phyloP scores from a whole-genome alignment of 140 eudicot genomes.

The Bidens hawaiensis region DNA sequence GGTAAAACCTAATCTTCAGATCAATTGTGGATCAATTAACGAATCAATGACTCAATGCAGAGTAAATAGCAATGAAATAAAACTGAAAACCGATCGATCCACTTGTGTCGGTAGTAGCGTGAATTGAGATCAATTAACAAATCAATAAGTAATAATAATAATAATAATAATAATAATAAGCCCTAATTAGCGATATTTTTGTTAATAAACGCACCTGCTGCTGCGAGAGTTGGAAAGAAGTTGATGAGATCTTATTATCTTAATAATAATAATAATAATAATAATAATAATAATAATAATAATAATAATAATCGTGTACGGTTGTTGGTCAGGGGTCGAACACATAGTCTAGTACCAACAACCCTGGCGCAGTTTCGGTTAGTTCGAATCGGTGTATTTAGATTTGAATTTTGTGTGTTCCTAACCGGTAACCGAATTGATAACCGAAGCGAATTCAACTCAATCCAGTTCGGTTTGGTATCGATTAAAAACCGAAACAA shows the following conservation, averaged over 20 bases:
- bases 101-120: background rate
- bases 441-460: too few relatives aligned
- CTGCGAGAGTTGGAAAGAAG: slow-evolving; percentile 16
- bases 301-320: too few relatives aligned
- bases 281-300: too few relatives aligned
- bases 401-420: too few relatives aligned
- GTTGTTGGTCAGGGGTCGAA: slow-evolving; percentile 18
- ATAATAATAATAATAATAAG: too few relatives aligned
- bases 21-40: slow-evolving; percentile 29
- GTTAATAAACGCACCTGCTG: slow-evolving; percentile 26
- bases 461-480: too few relatives aligned
- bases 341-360: slow-evolving; percentile 17
- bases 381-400: too few relatives aligned
- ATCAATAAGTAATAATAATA: background rate
- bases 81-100: slow-evolving; percentile 13
- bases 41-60: slow-evolving; percentile 25
- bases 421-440: too few relatives aligned
- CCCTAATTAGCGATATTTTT: slow-evolving; percentile 20
- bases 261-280: too few relatives aligned
- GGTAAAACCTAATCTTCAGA: too few relatives aligned
- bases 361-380: too few relatives aligned
- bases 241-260: slow-evolving; percentile 27
- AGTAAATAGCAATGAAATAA: slow-evolving; percentile 19
- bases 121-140: background rate
- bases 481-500: too few relatives aligned